These are phyloP conservation scores for Helicostylum pulchrum DNA, from an alignment of 192 early-diverging fungal species.

Conservation along the genomic window DNA sequence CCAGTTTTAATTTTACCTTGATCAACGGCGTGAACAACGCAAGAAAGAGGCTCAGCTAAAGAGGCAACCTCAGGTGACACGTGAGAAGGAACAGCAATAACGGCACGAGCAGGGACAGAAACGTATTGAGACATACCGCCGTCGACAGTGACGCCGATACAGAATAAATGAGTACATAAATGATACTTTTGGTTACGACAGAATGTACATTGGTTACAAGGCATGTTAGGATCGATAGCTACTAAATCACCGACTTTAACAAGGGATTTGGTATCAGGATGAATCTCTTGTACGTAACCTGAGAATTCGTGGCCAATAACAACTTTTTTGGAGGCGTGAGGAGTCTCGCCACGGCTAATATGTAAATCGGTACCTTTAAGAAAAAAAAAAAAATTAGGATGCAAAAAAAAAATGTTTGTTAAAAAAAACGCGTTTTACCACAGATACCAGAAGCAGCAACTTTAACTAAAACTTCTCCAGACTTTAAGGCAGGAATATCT, in stretches of 20 bases:
- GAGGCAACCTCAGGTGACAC: conserved; percentile 43
- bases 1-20: conserved; percentile 43
- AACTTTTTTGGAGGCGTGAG: conserved; percentile 40
- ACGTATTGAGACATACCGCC: conserved; percentile 53
- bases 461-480: conserved; percentile 42
- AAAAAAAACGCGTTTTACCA: conserved; percentile 22
- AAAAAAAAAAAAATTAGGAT: no score
- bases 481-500: conserved; percentile 30
- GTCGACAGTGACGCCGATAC: conserved; percentile 47
- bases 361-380: conserved; percentile 47
- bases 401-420: background rate
- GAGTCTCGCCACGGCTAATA: conserved; percentile 54
- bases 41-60: conserved; percentile 51
- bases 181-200: conserved; percentile 47
- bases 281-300: conserved; percentile 44
- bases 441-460: conserved; percentile 54
- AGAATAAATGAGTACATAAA: conserved; percentile 37
- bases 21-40: conserved; percentile 52
- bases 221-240: conserved; percentile 48
- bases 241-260: conserved; percentile 41
- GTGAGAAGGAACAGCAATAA: conserved; percentile 28
- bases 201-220: conserved; percentile 44
- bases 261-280: conserved; percentile 25
- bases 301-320: conserved; percentile 54
- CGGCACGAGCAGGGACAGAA: conserved; percentile 35